phyloP scores from a whole-genome alignment of 139 green algal species.

The Penium margaritaceum region DNA sequence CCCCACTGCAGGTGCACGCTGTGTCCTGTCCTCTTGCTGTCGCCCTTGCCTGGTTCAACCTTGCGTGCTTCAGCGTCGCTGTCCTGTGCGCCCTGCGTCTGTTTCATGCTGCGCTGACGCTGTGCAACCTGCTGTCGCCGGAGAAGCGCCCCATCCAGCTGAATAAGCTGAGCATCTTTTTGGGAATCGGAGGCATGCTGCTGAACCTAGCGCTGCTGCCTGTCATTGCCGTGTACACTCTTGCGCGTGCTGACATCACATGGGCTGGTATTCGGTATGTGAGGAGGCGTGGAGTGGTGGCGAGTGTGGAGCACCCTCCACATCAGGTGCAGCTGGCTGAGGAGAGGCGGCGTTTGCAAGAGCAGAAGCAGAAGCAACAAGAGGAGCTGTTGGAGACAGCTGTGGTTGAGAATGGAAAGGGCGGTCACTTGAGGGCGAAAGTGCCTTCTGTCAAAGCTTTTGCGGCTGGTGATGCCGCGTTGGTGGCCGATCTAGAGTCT shows the following conservation, averaged over 20 bases:
- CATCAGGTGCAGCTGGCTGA: no score
- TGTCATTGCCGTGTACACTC: slow-evolving; percentile 27
- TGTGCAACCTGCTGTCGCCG: slow-evolving; percentile 32
- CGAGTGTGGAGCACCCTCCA: slow-evolving; percentile 9
- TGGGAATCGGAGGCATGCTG: slow-evolving; percentile 12
- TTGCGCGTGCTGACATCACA: slow-evolving; percentile 19
- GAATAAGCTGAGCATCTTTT: background rate
- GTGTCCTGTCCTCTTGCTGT: background rate
- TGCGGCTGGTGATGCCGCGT: no score
- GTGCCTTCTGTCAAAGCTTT: no score
- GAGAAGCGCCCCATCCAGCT: slow-evolving; percentile 8
- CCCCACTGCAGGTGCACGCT: no score
- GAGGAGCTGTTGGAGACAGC: no score
- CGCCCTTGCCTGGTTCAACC: background rate
- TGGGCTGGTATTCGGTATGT: slow-evolving; percentile 30
- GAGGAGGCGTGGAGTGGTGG: slow-evolving; percentile 2
- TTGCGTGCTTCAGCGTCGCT: background rate
- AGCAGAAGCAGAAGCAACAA: no score
- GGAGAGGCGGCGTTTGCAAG: no score
- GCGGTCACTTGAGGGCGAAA: no score
- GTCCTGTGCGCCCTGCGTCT: background rate
- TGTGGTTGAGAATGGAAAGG: no score
- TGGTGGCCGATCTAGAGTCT: no score
- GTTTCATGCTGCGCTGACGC: slow-evolving; percentile 13
- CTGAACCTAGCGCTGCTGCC: slow-evolving; percentile 18